Evolutionary conservation across 352 stramenopile species (phyloP), one percentile per base, ranked within the genome.

Genomic region (Phytophthora citricola): DNA sequence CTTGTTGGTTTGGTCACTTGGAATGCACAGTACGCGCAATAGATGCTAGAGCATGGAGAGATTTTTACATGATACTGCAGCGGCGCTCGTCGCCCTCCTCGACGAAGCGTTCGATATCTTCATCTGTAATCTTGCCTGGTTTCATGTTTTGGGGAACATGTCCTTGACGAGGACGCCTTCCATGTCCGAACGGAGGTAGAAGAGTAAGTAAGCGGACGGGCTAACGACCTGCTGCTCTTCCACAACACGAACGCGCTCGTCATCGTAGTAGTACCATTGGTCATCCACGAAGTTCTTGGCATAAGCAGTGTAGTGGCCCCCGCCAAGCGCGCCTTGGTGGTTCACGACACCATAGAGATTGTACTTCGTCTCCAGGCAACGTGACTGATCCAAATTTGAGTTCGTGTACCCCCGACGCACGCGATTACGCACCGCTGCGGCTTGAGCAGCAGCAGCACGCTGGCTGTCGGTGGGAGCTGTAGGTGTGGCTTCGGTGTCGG

Each of bases 211-310:
- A 22, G 92, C 90, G 1, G 89, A 92, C 29, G 87, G 75, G 17
- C 75, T 95, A 20, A 96, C 84, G 27, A 97, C 80, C 61, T 96
- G 91, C 46, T 83, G 79, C 48, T 96, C 90, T 62, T 95, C 87
- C 2, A 97, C 81, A 9, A 95, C 76, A 53, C 89, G 85, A 32
- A 95, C 88, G 31, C 88, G 87, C 70, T 95, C 87, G 61, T 97
- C 90, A 63, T 97, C 90, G 63, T 95, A 97, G 66, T 90, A 95
- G 49, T 96, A 96, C 90, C 90, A 97, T 69, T 97, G 89, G 43
- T 93, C 86, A 48, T 95, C 87, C 31, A 94, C 51, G 56, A 92
- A 92, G 71, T 96, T 96, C 58, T 95, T 95, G 12, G 89, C 90
- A 50, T 96, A 93, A 29, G 90, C 87, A 10, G 88, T 96, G 71